Conservation (phyloP, 2,329 filamentous ascomycete genomes). For the Xylariaceae sp. region DNA sequence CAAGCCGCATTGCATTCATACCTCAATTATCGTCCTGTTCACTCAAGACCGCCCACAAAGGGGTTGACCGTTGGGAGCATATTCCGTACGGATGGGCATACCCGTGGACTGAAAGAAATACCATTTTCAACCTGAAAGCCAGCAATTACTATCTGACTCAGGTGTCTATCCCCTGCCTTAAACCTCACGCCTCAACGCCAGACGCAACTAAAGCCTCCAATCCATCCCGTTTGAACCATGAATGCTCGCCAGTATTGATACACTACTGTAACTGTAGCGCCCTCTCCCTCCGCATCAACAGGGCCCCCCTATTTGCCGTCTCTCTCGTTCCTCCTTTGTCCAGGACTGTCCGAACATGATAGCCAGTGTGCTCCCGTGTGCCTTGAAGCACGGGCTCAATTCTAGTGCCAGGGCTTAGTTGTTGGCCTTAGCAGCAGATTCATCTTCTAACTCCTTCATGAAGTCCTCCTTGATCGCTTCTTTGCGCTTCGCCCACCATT, state of each 20-base stretch:
- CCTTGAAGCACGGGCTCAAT: slow-evolving; percentile 62
- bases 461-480: slow-evolving; percentile 68
- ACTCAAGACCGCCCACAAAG: no score
- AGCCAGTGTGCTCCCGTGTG: slow-evolving; percentile 45
- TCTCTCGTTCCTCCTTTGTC: slow-evolving; percentile 54
- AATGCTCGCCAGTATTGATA: slow-evolving; percentile 13
- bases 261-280: slow-evolving; percentile 6
- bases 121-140: slow-evolving; percentile 1
- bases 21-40: no score
- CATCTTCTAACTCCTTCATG: slow-evolving; percentile 76
- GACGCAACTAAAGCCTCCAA: slow-evolving; percentile 20
- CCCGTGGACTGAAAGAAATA: background rate
- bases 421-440: slow-evolving; percentile 33
- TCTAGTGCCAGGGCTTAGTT: slow-evolving; percentile 57
- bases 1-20: no score
- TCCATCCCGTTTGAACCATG: slow-evolving; percentile 9
- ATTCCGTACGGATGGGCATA: no score
- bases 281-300: background rate
- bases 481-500: slow-evolving; percentile 88
- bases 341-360: slow-evolving; percentile 31
- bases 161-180: slow-evolving; percentile 11
- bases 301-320: slow-evolving; percentile 50
- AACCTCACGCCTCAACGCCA: slow-evolving; percentile 25
- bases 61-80: no score
- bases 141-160: background rate